Base-by-base conservation (phyloP, 441 rosid species). In the Jatropha podagrica region DNA sequence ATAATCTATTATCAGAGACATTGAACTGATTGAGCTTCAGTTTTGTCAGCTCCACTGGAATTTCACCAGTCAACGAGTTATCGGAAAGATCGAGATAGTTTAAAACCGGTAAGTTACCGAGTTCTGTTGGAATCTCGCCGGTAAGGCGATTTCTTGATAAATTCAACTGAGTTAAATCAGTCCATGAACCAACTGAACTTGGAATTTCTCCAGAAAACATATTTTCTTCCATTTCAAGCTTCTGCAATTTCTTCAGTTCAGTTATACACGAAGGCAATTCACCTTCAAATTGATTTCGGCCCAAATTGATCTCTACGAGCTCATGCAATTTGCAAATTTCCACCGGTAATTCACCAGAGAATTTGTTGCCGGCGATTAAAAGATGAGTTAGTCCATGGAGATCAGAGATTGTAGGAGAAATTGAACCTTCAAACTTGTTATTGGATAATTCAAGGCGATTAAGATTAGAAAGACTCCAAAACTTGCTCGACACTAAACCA, bases 101-200 rank as follows among this genome's bases (percentile, higher is more conserved):
- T 52, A 91, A 78, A 56, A 86, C 88, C 46, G 89, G 87, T 23
- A 91, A 73, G 15, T 71, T 51, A 0, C 91, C 96, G 7, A 92
- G 84, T 68, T 73, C 78, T 26, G 81, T 73, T n/a, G 97, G 97
- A 59, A 92, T 92, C 27, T 60, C n/a, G 27, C 97, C 92, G 2
- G 81, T 76, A 48, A 92, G 69, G 26, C 69, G 81, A 76, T 92
- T 92, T 9, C 75, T 38, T 7, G 95, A 81, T 66, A 91, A 81
- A 48, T 88, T 86, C 80, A 92, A 65, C 69, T 82, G 91, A 0
- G 84, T 74, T 46, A 91, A 78, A 58, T 51, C 44, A 2, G 77
- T 68, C 89, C 92, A 88, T 3, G 80, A 80, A 63, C 85, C 74
- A 60, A 85, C 77, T 2, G 89, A 77, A 41, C 82, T 74, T 12